Evolutionary conservation across 2,329 filamentous ascomycete genomes (phyloP), one percentile per base, ranked within the genome.

Genomic region (Acephala macrosclerotiorum): DNA sequence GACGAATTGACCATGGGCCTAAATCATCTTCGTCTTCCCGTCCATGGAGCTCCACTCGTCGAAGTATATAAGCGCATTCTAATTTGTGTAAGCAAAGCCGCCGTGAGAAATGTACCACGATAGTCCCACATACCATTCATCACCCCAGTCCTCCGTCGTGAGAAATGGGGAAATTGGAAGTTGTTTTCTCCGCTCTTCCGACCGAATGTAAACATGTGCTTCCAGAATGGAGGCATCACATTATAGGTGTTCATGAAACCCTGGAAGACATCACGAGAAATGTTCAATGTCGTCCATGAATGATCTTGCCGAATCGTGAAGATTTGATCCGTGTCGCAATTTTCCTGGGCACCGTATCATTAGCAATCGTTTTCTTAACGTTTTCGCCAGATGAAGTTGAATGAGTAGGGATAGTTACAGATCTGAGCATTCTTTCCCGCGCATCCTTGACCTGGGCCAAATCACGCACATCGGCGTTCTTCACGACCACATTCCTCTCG

Each of bases 1-100:
- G 77, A 1, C 80, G 74, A 42, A 80, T 75, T 0, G 77, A 77
- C 79, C 79, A 81, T 18, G 66, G 61, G 56, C 56, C 49, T n/a
- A n/a, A n/a, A 18, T 68, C 60, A 22, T 64, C 67, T 2, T 67
- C 42, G 7, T 12, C 14, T 26, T 51, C 56, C 29, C 67, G 59
- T 6, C 62, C 45, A 26, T 71, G 69, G 7, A 66, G 36, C 38
- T 72, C 70, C 11, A 66, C 71, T 42, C 67, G 49, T 9, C 71
- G 65, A n/a, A 72, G 33, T 22, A 70, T 61, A 49, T 72, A 71
- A 1, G 64, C 53, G 40, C 33, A 60, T 49, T 71, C 71, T 70
- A n/a, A n/a, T n/a, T n/a, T n/a, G n/a, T n/a, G n/a, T n/a, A n/a
- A n/a, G n/a, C n/a, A n/a, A n/a, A n/a, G n/a, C n/a, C n/a, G n/a